These are phyloP conservation scores for Leccinum truebloodii DNA, from an alignment of 768 basidiomycete species.

Conservation along the genomic window DNA sequence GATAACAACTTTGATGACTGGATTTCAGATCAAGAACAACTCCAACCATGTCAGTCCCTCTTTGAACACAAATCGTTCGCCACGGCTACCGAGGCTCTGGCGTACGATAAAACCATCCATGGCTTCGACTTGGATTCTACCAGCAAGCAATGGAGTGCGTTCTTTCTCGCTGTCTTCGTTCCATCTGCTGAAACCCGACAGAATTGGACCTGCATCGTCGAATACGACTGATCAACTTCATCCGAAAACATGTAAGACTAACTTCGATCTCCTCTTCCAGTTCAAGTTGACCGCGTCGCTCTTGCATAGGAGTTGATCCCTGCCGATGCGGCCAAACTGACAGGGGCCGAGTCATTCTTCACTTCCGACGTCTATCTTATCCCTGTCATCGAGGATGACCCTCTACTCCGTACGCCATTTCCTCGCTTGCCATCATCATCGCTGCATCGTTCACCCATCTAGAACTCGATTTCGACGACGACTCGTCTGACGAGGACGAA, in stretches of 20 bases:
- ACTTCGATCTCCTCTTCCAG: background rate
- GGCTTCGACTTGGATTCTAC: constrained; percentile 61
- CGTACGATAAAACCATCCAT: constrained; percentile 59
- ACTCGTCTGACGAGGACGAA: constrained; percentile 67
- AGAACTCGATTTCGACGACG: constrained; percentile 69
- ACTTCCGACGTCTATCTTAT: constrained; percentile 76
- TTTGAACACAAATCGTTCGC: constrained; percentile 69
- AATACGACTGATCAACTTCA: constrained; percentile 84
- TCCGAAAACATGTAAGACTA: constrained; percentile 65
- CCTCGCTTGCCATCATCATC: background rate
- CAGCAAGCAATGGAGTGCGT: constrained; percentile 57
- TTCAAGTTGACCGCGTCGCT: constrained; percentile 5
- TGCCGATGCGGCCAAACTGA: constrained; percentile 45
- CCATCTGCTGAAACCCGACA: constrained; percentile 28
- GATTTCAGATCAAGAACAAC: constrained; percentile 64
- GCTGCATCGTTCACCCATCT: background rate
- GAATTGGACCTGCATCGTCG: constrained; percentile 78
- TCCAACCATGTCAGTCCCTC: constrained; percentile 63
- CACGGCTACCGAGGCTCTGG: constrained; percentile 57
- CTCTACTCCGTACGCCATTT: constrained; percentile 73
- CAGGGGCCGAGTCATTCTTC: constrained; percentile 63
- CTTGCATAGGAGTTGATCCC: constrained; percentile 53
- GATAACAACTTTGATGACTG: constrained; percentile 81
- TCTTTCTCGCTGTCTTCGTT: no score
- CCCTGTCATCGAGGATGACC: constrained; percentile 84